Percentiles rank a stretch among this genome's conserved stretches.
Evolutionary conservation across 257 asterid species (phyloP).

Genomic region (Dorcoceras hygrometricum): DNA sequence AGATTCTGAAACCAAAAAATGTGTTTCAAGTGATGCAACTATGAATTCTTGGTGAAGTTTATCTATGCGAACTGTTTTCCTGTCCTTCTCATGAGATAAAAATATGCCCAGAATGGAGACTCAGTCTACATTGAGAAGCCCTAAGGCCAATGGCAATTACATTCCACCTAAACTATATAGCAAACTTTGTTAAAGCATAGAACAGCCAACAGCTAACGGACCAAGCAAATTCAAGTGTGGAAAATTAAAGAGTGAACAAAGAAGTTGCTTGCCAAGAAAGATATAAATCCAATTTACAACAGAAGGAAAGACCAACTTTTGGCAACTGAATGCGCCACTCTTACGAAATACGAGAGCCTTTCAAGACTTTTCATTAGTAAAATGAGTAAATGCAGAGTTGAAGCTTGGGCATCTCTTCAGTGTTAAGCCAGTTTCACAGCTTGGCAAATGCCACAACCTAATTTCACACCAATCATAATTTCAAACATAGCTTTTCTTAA

Average conservation of each 20-base stretch:
- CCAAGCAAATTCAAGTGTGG: background rate
- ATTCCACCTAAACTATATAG: background rate
- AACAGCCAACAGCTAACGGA: background rate
- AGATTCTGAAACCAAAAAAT: background rate
- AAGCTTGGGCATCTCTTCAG: background rate
- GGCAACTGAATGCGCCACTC: constrained; percentile 1
- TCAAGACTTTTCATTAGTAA: background rate
- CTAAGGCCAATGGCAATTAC: constrained; percentile 6
- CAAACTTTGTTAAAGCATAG: background rate
- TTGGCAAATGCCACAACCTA: constrained; percentile 1
- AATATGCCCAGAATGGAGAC: background rate
- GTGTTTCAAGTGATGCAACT: background rate
- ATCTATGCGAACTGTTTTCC: background rate
- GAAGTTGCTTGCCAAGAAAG: background rate
- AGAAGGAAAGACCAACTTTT: background rate
- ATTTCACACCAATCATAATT: constrained; percentile 3
- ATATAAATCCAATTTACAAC: background rate
- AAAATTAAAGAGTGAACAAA: background rate
- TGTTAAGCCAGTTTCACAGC: background rate
- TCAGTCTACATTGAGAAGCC: background rate
- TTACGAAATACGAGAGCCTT: background rate
- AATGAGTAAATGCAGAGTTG: background rate
- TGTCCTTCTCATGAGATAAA: background rate
- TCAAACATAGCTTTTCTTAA: background rate
- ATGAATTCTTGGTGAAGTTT: background rate